Evolutionary conservation across 345 rosid genomes (phyloP).

Genomic region (Salix exigua): DNA sequence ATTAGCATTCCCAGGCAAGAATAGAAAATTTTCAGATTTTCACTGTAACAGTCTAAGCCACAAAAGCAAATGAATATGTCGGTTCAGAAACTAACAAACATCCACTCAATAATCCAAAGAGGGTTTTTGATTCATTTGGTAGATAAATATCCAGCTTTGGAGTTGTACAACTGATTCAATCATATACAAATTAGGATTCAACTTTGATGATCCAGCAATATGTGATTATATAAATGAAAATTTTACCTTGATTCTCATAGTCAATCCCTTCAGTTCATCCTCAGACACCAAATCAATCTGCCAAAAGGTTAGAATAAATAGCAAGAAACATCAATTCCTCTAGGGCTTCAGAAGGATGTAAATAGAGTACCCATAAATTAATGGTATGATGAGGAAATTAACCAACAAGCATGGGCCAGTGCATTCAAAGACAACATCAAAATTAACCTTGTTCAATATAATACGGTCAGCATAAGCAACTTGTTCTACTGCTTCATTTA

Average conservation of each 20-base stretch:
- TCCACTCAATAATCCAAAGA: no score
- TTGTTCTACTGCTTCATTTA: conserved; percentile 76
- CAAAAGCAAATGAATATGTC: not conserved
- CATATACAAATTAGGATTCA: not conserved
- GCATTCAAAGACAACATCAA: not conserved
- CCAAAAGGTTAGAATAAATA: conserved; percentile 15
- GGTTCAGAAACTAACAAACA: not conserved
- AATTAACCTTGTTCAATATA: conserved; percentile 60
- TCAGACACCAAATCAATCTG: conserved; percentile 67
- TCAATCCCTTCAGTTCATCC: conserved; percentile 46
- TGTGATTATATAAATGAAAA: not conserved
- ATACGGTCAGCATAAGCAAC: conserved; percentile 79
- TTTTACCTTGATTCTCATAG: conserved; percentile 54
- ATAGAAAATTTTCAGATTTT: not conserved
- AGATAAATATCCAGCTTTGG: no score
- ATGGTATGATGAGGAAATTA: not conserved
- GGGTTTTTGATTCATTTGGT: no score
- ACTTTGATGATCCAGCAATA: no score
- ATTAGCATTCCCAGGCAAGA: not conserved
- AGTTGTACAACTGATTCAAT: not conserved
- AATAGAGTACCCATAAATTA: not conserved
- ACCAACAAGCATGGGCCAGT: not conserved
- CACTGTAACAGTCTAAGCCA: not conserved
- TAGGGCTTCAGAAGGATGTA: not conserved
- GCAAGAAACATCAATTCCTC: not conserved